Conservation (phyloP, 306 rosid genomes). For the Vachellia collinsii region DNA sequence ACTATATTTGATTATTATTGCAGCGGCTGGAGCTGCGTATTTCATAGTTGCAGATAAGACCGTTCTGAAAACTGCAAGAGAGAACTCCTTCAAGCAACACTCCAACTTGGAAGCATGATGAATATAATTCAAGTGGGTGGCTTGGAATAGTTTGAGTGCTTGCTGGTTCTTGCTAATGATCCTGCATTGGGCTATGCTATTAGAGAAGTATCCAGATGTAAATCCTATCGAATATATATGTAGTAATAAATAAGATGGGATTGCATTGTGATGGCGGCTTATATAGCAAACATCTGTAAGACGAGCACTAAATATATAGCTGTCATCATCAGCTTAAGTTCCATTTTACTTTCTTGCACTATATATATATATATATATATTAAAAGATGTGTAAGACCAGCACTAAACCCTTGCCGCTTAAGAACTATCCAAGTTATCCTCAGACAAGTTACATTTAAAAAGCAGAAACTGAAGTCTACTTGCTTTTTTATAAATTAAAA, state of each 20-base stretch:
- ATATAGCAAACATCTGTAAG: no score
- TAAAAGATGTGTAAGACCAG: no score
- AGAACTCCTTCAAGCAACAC: slow-evolving; percentile 73
- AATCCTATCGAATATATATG: background rate
- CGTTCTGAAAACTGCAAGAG: slow-evolving; percentile 88
- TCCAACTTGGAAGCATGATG: slow-evolving; percentile 47
- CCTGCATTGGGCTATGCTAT: slow-evolving; percentile 3
- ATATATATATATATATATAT: no score
- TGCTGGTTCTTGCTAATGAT: background rate
- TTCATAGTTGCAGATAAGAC: slow-evolving; percentile 99
- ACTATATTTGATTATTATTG: slow-evolving; percentile 22
- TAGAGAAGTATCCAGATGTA: background rate
- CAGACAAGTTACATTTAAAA: background rate
- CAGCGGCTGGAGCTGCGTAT: slow-evolving; percentile 98
- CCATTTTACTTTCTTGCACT: no score
- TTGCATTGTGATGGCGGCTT: background rate
- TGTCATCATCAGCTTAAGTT: background rate
- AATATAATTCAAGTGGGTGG: background rate
- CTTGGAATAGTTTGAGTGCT: background rate
- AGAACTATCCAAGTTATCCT: background rate
- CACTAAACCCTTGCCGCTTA: no score
- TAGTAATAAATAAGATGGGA: background rate
- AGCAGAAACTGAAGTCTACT: background rate
- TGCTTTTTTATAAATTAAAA: background rate
- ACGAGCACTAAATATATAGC: no score